Evolutionary conservation across 2,329 filamentous ascomycete genomes (phyloP), one percentile per base, ranked within the genome.

Genomic region (Cryphonectria japonica): DNA sequence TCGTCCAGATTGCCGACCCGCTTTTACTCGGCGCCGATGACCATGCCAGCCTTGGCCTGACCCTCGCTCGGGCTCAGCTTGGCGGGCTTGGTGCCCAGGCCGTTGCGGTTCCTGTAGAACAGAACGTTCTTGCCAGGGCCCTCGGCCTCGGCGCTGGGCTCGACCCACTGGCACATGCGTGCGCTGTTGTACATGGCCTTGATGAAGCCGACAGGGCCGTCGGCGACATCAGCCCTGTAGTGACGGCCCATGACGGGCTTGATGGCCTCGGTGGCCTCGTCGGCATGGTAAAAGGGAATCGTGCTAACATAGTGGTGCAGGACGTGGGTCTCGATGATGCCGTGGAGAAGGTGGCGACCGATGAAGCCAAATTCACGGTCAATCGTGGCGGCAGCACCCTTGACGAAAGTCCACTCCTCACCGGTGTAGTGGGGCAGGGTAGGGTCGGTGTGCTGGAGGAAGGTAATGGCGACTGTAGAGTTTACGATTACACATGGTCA

Each of bases 361-460:
- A 98, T 91, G 86, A 98, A 98, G 73, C 95, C 95, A 79, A 98
- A 97, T 82, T 98, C 95, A 78, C 95, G 95, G 80, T 98, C 95
- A 78, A 98, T 97, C 73, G 95, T 98, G 71, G 95, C 95, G 71
- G 94, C 95, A 71, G 95, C 95, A 77, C 95, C 95, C 76, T 95
- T 94, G 75, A 95, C 91, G 79, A 94, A 98, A 84, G 92, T 97
- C 95, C 95, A 98, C 78, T 92, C 89, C 74, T 92, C 88, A 72
- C 90, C 88, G 70, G 91, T 89, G 87, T 98, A 98, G 87, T 98
- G 95, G 72, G 95, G 95, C 62, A 98, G 92, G 59, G 92, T 90
- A 64, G 95, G 95, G 81, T 98, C 95, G 79, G 95, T 98, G 89
- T 98, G 95, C 84, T 98, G 95, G 74, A 98, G 90, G 88, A 91